phyloP scores from a whole-genome alignment of 139 green algal species.

The Tetradesmus obliquus region DNA sequence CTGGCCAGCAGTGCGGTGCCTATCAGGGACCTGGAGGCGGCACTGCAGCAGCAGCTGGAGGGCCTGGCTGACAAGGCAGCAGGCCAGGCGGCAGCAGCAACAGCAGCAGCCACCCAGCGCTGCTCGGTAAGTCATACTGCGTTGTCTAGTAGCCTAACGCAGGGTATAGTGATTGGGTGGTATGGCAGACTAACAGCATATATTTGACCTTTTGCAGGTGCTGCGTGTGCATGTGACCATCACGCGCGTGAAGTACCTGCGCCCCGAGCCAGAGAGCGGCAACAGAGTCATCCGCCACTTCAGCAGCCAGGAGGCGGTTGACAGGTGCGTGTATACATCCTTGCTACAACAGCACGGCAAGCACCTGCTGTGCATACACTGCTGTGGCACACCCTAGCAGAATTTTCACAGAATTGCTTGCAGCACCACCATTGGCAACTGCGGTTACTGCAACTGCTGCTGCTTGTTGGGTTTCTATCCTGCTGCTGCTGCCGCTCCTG shows the following conservation, averaged over 20 bases:
- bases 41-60: not conserved
- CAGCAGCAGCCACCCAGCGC: not conserved
- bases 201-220: constrained; percentile 2
- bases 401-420: too few relatives aligned
- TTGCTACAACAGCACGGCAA: too few relatives aligned
- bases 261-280: constrained; percentile 30
- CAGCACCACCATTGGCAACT: too few relatives aligned
- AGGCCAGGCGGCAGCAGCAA: not conserved
- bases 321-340: not conserved
- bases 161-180: not conserved
- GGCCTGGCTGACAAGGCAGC: not conserved
- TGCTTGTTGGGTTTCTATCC: not conserved
- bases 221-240: constrained; percentile 38
- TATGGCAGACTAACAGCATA: too few relatives aligned
- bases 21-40: not conserved
- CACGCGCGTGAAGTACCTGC: constrained; percentile 35
- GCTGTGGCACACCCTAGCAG: too few relatives aligned
- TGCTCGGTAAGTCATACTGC: not conserved
- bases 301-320: not conserved
- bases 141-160: not conserved
- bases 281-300: constrained; percentile 48
- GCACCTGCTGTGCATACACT: too few relatives aligned
- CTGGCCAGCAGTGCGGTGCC: not conserved
- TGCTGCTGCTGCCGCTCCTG: not conserved
- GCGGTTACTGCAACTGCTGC: not conserved